Conservation (phyloP, 1,284 basidiomycete genomes). For the Ustilago cynodontis region DNA sequence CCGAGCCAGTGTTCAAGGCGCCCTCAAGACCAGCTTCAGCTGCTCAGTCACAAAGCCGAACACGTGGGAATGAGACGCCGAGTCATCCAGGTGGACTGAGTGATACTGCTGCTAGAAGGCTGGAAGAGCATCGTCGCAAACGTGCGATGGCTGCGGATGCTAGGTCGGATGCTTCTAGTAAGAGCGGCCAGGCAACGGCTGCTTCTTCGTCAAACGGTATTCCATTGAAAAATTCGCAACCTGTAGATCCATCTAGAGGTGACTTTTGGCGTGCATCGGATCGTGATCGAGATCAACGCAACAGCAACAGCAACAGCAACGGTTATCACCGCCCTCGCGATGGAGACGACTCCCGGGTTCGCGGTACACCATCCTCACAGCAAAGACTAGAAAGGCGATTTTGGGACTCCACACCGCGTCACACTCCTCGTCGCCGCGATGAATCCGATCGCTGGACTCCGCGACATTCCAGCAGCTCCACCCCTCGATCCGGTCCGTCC, state of each 20-base stretch:
- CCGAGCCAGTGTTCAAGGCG: constrained; percentile 38
- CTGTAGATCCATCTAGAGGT: not conserved
- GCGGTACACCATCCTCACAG: constrained; percentile 3
- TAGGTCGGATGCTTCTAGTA: constrained; percentile 11
- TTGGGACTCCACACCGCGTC: constrained; percentile 56
- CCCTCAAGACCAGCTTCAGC: constrained; percentile 45
- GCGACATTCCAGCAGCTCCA: not conserved
- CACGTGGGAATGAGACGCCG: constrained; percentile 49
- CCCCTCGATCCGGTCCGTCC: not conserved
- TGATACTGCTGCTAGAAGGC: constrained; percentile 40
- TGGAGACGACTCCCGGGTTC: constrained; percentile 6
- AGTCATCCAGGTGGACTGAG: constrained; percentile 57
- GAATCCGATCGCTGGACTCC: constrained; percentile 27
- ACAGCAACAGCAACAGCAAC: not conserved
- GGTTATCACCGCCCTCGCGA: too few relatives aligned
- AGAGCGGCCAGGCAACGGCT: constrained; percentile 10
- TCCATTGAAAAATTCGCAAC: not conserved
- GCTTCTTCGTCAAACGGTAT: constrained; percentile 3
- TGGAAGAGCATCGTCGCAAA: constrained; percentile 52
- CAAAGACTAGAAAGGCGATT: constrained; percentile 23
- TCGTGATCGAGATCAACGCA: constrained; percentile 15
- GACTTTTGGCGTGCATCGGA: constrained; percentile 34
- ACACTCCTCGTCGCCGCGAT: not conserved
- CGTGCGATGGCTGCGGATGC: constrained; percentile 31
- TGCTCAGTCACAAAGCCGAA: constrained; percentile 22